phyloP scores from a whole-genome alignment of 1,284 basidiomycete genomes.

The Microbotryum intermedium region DNA sequence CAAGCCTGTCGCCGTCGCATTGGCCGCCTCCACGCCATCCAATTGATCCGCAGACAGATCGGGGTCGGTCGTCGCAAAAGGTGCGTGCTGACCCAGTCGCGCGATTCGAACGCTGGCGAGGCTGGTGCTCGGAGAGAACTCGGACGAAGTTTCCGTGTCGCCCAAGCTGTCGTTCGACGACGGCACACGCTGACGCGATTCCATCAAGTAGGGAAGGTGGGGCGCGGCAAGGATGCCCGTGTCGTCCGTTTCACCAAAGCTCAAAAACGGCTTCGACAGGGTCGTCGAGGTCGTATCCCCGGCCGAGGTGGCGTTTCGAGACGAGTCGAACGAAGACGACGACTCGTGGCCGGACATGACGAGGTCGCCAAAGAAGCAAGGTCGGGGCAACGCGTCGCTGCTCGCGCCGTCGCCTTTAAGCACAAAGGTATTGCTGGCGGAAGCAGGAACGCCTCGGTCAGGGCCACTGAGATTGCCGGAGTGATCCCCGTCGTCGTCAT shows the following conservation, averaged over 20 bases:
- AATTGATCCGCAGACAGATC: too few species aligned
- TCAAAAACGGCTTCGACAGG: neutral
- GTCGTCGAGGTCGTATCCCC: neutral
- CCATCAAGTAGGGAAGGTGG: neutral
- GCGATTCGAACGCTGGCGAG: conserved; percentile 24
- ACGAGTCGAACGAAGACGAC: neutral
- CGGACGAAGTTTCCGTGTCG: conserved; percentile 11
- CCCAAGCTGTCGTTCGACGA: conserved; percentile 8
- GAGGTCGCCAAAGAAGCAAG: too few species aligned
- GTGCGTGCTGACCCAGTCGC: neutral
- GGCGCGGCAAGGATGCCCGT: neutral
- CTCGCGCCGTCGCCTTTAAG: too few species aligned
- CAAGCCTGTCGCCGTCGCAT: too few species aligned
- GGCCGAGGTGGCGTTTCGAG: too few species aligned
- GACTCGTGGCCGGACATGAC: neutral
- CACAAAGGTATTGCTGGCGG: too few species aligned
- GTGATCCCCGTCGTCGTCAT: too few species aligned
- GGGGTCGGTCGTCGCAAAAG: neutral
- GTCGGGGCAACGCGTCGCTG: too few species aligned
- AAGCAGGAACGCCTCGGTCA: too few species aligned
- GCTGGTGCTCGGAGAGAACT: conserved; percentile 14
- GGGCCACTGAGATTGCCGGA: too few species aligned
- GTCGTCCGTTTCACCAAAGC: neutral
- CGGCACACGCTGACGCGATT: conserved; percentile 1
- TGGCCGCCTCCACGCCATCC: too few species aligned